These are phyloP conservation scores for Barnettozyma wickerhamii DNA, from an alignment of 805 yeast species.

Conservation along the genomic window DNA sequence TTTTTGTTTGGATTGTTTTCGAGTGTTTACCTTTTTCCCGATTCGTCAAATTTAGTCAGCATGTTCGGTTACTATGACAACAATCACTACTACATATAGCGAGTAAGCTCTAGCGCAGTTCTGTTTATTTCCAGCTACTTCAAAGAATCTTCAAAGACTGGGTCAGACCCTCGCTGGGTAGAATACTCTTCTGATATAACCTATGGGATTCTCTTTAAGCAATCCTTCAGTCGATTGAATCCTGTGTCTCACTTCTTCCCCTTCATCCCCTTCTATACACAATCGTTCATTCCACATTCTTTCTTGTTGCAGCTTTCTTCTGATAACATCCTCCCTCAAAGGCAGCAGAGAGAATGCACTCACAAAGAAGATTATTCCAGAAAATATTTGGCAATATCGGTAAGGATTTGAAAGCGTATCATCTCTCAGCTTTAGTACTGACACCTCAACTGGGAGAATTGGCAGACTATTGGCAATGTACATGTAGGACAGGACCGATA, in stretches of 20 bases:
- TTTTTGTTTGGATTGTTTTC: background rate
- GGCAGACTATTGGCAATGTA: slow-evolving; percentile 26
- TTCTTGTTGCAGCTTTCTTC: slow-evolving; percentile 28
- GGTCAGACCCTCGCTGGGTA: slow-evolving; percentile 19
- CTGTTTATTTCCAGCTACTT: too few species aligned
- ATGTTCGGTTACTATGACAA: background rate
- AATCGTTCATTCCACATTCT: slow-evolving; percentile 12
- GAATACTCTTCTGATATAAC: slow-evolving; percentile 14
- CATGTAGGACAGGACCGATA: slow-evolving; percentile 15
- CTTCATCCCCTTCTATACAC: slow-evolving; percentile 37
- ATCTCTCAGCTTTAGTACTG: slow-evolving; percentile 44
- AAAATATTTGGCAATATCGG: slow-evolving; percentile 54
- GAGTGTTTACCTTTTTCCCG: slow-evolving; percentile 15
- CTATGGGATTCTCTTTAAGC: background rate
- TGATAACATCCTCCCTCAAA: slow-evolving; percentile 46
- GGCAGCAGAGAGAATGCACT: slow-evolving; percentile 39
- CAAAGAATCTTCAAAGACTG: too few species aligned
- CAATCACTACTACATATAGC: too few species aligned
- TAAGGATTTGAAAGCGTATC: slow-evolving; percentile 36
- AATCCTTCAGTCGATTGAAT: too few species aligned
- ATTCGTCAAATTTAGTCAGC: too few species aligned
- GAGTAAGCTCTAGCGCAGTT: too few species aligned
- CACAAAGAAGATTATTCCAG: slow-evolving; percentile 44
- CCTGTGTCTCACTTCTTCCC: background rate
- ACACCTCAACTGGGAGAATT: slow-evolving; percentile 46